Percentiles rank a stretch among this genome's conserved stretches.
Evolutionary conservation across 2,329 filamentous ascomycete genomes (phyloP).

Genomic region (Pseudonectria buxi): DNA sequence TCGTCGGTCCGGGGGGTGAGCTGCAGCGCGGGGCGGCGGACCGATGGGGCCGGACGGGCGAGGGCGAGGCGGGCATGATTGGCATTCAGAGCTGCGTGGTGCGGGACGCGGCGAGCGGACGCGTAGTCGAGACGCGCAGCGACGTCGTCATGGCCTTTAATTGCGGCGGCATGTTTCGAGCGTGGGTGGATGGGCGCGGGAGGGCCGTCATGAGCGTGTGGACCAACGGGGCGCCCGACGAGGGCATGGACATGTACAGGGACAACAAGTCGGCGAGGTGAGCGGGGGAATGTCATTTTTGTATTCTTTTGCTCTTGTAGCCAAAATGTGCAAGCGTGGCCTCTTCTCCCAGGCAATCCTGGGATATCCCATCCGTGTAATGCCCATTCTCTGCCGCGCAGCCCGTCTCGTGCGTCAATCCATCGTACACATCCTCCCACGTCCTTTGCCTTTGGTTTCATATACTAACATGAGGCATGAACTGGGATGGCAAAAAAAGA

Average conservation of each 20-base stretch:
- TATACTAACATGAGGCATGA: too few relatives aligned
- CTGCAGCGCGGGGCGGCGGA: constrained; percentile 67
- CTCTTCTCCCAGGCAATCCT: too few relatives aligned
- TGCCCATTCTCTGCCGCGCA: too few relatives aligned
- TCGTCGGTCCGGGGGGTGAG: constrained; percentile 66
- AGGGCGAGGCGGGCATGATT: constrained; percentile 81
- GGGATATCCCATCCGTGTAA: too few relatives aligned
- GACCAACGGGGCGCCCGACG: constrained; percentile 23
- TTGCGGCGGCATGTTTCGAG: constrained; percentile 81
- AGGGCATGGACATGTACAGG: constrained; percentile 7
- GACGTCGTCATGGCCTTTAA: constrained; percentile 73
- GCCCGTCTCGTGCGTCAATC: too few relatives aligned
- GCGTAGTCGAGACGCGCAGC: constrained; percentile 34
- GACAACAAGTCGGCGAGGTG: neutral
- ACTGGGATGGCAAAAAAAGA: too few relatives aligned
- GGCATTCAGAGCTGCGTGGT: constrained; percentile 60
- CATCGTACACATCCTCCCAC: too few relatives aligned
- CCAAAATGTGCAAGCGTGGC: too few relatives aligned
- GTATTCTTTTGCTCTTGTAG: too few relatives aligned
- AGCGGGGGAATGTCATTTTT: constrained; percentile 15
- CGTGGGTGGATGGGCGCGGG: constrained; percentile 62
- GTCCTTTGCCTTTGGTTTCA: too few relatives aligned
- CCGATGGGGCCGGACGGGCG: constrained; percentile 65
- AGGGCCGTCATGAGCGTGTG: constrained; percentile 44
- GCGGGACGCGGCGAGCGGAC: constrained; percentile 32